Evolutionary conservation across 306 rosid species (phyloP).

Genomic region (Clitoria ternatea): DNA sequence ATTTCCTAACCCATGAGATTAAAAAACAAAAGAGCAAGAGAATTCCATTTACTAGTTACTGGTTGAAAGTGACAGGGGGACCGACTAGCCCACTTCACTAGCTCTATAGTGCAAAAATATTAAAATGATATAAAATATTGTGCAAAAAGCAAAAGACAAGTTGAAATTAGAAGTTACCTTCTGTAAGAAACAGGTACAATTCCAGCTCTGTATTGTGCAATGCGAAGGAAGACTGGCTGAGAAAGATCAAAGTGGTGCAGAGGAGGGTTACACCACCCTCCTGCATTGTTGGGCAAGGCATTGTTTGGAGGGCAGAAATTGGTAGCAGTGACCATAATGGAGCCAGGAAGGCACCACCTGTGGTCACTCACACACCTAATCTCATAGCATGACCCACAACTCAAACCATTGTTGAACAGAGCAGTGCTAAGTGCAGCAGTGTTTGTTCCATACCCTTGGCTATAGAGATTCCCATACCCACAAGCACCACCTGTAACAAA

Average conservation of each 20-base stretch:
- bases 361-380: conserved; percentile 64
- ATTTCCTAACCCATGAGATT: no score
- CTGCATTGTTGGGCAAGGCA: conserved; percentile 80
- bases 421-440: conserved; percentile 97
- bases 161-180: conserved; percentile 42
- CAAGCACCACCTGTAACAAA: conserved; percentile 82
- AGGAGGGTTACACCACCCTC: conserved; percentile 99
- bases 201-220: conserved; percentile 94
- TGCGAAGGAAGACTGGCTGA: conserved; percentile 85
- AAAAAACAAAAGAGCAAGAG: not conserved
- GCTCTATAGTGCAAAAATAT: no score
- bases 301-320: conserved; percentile 97
- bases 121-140: no score
- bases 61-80: conserved; percentile 18
- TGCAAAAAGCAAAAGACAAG: not conserved
- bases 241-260: conserved; percentile 92
- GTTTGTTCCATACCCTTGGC: conserved; percentile 98
- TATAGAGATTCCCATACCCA: conserved; percentile 94
- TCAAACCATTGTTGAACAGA: conserved; percentile 85
- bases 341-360: conserved; percentile 85
- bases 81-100: not conserved
- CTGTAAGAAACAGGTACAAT: conserved; percentile 85
- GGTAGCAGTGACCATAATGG: conserved; percentile 94
- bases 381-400: conserved; percentile 93
- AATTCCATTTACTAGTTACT: not conserved